phyloP scores from a whole-genome alignment of 805 yeast species.

The Ogataea pignaliae region DNA sequence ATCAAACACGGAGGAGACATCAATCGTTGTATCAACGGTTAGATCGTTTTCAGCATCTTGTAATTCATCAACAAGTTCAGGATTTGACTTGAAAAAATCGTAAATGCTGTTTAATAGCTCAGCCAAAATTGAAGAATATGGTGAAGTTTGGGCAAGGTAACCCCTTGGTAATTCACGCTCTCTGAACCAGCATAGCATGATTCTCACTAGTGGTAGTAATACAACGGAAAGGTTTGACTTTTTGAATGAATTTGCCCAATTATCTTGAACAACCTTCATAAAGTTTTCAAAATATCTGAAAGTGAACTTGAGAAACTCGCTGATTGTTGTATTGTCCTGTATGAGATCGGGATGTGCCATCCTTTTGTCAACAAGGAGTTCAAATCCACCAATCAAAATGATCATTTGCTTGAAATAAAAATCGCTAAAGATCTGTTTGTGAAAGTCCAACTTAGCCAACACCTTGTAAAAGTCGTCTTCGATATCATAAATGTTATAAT shows the following conservation, averaged over 20 bases:
- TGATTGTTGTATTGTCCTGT: constrained; percentile 22
- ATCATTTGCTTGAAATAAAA: constrained; percentile 34
- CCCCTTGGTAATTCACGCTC: constrained; percentile 39
- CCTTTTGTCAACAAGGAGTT: constrained; percentile 25
- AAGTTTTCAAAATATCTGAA: constrained; percentile 38
- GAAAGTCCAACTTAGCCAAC: constrained; percentile 24
- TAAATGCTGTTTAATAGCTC: constrained; percentile 15
- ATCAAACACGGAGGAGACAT: constrained; percentile 9
- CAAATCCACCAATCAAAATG: constrained; percentile 36
- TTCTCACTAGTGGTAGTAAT: constrained; percentile 39
- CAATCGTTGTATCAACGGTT: background rate
- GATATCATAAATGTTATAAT: constrained; percentile 25
- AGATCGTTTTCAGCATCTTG: background rate
- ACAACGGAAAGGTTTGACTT: constrained; percentile 20
- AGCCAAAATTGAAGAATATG: constrained; percentile 16
- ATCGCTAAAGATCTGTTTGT: constrained; percentile 31
- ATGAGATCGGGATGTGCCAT: constrained; percentile 20
- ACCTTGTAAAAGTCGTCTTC: constrained; percentile 31
- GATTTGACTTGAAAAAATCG: constrained; percentile 10
- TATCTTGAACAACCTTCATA: constrained; percentile 18
- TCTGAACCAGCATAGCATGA: constrained; percentile 55
- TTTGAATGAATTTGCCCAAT: constrained; percentile 19
- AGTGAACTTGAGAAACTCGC: constrained; percentile 34
- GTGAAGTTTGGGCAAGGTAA: constrained; percentile 22
- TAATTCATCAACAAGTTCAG: constrained; percentile 5